Evolutionary conservation across 2,329 filamentous ascomycete genomes (phyloP).

Genomic region (Penicillium sp.): DNA sequence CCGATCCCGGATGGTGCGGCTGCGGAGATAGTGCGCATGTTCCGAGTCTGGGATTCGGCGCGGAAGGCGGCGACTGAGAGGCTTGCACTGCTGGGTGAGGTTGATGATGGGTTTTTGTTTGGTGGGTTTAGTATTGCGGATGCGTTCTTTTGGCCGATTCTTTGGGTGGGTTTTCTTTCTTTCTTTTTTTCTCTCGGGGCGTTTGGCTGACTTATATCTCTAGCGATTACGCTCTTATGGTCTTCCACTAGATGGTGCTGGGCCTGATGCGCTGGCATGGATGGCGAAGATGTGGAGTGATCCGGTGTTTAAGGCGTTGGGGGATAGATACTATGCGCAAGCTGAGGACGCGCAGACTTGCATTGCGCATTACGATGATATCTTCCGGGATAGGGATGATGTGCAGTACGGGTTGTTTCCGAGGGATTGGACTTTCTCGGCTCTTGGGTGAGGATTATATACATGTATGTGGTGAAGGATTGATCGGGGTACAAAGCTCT

Average conservation of each 20-base stretch:
- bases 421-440: slow-evolving; percentile 32
- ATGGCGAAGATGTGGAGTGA: slow-evolving; percentile 39
- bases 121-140: slow-evolving; percentile 41
- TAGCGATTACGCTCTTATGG: slow-evolving; percentile 38
- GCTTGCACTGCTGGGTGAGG: slow-evolving; percentile 25
- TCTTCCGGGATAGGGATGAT: slow-evolving; percentile 29
- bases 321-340: slow-evolving; percentile 30
- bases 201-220: background rate
- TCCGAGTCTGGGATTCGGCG: slow-evolving; percentile 31
- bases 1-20: slow-evolving; percentile 27
- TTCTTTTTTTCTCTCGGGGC: background rate
- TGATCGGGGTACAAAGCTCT: background rate
- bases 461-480: background rate
- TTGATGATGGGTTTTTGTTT: slow-evolving; percentile 39
- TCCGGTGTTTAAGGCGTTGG: slow-evolving; percentile 24
- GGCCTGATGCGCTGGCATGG: slow-evolving; percentile 30
- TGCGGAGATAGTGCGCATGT: slow-evolving; percentile 28
- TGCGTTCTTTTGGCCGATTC: slow-evolving; percentile 41
- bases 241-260: slow-evolving; percentile 30
- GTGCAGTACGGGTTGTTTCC: slow-evolving; percentile 29
- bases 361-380: slow-evolving; percentile 34
- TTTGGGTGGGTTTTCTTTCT: slow-evolving; percentile 31
- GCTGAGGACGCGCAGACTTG: slow-evolving; percentile 29
- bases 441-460: slow-evolving; percentile 2
- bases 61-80: slow-evolving; percentile 26